Conservation (phyloP, 192 early-diverging fungal genomes). For the Cladochytrium replicatum region DNA sequence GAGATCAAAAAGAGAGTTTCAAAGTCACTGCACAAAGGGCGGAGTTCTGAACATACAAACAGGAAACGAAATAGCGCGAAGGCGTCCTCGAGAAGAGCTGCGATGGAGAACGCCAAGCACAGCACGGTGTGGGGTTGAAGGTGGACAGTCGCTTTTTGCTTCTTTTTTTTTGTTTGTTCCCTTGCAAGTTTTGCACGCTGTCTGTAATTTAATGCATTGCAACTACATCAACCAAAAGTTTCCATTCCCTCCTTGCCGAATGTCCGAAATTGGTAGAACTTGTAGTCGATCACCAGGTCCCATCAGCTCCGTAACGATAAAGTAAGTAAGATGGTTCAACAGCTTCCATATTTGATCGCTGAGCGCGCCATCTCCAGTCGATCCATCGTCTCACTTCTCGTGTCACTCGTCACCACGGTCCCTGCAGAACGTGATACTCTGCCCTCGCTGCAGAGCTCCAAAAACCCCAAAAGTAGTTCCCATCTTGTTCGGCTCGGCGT, state of each 20-base stretch:
- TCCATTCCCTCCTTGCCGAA: too few relatives aligned
- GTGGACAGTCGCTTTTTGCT: too few relatives aligned
- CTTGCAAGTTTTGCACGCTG: too few relatives aligned
- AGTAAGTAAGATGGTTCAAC: constrained; percentile 70
- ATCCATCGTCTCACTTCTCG: constrained; percentile 27
- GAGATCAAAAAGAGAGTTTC: constrained; percentile 26
- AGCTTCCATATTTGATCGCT: constrained; percentile 55
- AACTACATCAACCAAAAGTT: too few relatives aligned
- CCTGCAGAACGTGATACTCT: too few relatives aligned
- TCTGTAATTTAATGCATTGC: too few relatives aligned
- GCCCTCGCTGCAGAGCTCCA: too few relatives aligned
- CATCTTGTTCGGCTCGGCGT: too few relatives aligned
- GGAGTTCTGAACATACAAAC: constrained; percentile 7
- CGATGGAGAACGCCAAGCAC: constrained; percentile 10
- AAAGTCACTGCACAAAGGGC: constrained; percentile 16
- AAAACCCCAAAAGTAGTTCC: too few relatives aligned
- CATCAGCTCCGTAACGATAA: constrained; percentile 55
- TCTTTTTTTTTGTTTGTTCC: too few relatives aligned
- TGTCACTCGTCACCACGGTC: constrained; percentile 7
- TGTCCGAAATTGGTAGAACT: too few relatives aligned
- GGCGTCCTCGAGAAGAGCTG: constrained; percentile 7
- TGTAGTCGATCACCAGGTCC: constrained; percentile 57
- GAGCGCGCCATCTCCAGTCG: constrained; percentile 56
- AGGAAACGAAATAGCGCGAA: constrained; percentile 16
- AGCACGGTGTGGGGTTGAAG: not conserved